Conservation (phyloP, 2,329 filamentous ascomycete species). For the Myriosclerotinia duriaeana region DNA sequence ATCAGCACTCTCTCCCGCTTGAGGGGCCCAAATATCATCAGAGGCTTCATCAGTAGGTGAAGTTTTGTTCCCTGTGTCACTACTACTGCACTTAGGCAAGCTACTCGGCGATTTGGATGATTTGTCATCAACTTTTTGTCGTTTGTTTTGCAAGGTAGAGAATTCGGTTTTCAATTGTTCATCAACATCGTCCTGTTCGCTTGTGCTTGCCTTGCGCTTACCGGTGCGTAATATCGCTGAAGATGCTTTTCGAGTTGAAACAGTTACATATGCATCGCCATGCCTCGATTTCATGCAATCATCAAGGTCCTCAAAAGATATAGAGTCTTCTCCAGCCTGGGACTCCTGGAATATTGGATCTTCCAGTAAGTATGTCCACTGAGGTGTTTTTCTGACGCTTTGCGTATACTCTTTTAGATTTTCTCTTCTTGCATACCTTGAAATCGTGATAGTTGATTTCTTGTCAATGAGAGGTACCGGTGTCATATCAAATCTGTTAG, state of each 20-base stretch:
- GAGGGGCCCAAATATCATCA: constrained; percentile 40
- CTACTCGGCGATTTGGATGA: background rate
- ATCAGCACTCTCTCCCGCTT: constrained; percentile 38
- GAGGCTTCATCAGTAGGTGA: constrained; percentile 31
- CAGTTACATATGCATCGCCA: constrained; percentile 8
- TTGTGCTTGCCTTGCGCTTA: constrained; percentile 34
- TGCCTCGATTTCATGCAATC: constrained; percentile 34
- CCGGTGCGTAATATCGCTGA: constrained; percentile 20
- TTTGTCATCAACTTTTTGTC: constrained; percentile 32
- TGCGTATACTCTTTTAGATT: constrained; percentile 47
- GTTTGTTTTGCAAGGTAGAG: constrained; percentile 30
- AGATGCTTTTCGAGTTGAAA: constrained; percentile 9
- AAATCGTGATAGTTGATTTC: constrained; percentile 47
- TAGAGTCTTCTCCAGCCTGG: constrained; percentile 28
- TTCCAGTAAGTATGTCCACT: constrained; percentile 45
- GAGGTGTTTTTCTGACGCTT: constrained; percentile 45
- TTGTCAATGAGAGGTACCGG: constrained; percentile 49
- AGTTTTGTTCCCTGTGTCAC: constrained; percentile 26
- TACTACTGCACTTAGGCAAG: constrained; percentile 17
- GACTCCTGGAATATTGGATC: constrained; percentile 48
- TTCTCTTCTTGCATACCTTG: constrained; percentile 47
- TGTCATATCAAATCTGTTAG: constrained; percentile 46
- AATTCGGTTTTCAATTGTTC: constrained; percentile 25
- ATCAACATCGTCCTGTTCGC: constrained; percentile 29
- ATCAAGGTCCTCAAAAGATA: constrained; percentile 35